Base-by-base conservation (phyloP, 2,329 filamentous ascomycete species). In the Botrytis fragariae region DNA sequence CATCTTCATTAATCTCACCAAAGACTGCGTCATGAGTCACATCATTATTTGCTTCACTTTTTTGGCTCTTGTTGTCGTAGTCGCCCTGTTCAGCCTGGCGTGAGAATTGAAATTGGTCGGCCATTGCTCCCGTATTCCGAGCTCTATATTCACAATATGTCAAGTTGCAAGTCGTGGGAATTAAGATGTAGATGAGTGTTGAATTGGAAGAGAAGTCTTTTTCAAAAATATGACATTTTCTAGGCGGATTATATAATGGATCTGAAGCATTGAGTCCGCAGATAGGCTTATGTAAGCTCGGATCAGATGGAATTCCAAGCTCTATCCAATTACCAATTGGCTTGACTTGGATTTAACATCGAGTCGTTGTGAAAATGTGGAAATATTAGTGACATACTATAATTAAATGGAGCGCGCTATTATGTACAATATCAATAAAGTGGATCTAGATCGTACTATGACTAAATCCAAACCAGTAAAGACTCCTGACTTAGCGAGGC, bases 1-100 rank as follows among this genome's bases (percentile, higher is more conserved):
- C 68, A 70, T 70, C 39, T 25, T 70, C 68, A 70, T 44, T 70
- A 14, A 70, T 45, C 22, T 70, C 68, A 62, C 68, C 68, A 62
- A 70, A 70, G 29, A 70, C 68, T 5, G 54, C 68, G 16, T 70
- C 68, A 37, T 45, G 54, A 45, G 44, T 70, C 35, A 39, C 39
- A 29, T 62, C 68, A 14, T 44, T 29, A 45, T 65, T 65, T 65
- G 25, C 5, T 65, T 39, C 62, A 65, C 25, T 29, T n/a, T 62
- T 29, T 9, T 70, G 68, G 22, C 39, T 62, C 22, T 39, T 67
- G 25, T 25, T 67, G n/a, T 67, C 63, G 32, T 48, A 39, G 4
- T 29, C 63, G 6, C 29, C 29, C 29, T 12, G 35, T 20, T 29
- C 68, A 45, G 16, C 54, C 54, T 70, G 29, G 42, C 29, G 68